Evolutionary conservation across 805 yeast species (phyloP), one percentile per base, ranked within the genome.

Genomic region (Lachancea sp.): DNA sequence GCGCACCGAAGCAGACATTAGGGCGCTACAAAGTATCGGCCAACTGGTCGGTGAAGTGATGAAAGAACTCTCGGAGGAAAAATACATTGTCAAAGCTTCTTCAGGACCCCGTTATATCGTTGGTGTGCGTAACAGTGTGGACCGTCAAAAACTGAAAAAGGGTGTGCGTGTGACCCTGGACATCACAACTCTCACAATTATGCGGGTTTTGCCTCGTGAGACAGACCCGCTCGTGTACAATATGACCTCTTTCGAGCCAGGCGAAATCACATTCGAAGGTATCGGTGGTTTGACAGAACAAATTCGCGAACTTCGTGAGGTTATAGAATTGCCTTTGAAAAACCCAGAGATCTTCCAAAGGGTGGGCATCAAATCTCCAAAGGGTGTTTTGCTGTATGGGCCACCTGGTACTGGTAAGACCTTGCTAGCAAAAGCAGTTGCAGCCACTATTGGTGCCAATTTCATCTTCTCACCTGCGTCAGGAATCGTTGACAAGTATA

Each of bases 361-460:
- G 65, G 96, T 93, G 29, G 99, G 99, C 40, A 93, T 93, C 67
- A 89, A 89, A 63, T 95, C 97, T n/a, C 99, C 99, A 47, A 93
- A 93, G 68, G 99, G 98, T 65, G 98, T 91, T 22, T 71, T 93
- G 50, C 74, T 93, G 42, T 93, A 93, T 62, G 99, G 99, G 7
- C 99, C 99, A 6, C 99, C 99, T 19, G 99, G 99, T 59, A 93
- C 99, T 0, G 98, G 99, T 62, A 91, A 91, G 66, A 91, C 99
- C 0, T 72, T 91, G 48, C 75, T 91, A 60, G 99, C 99, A 15
- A 90, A 93, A 61, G 98, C 98, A 0, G 97, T 90, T 37, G 98
- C 99, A 4, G 98, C 98, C 36, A 93, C 98, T 3, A 88, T 93
- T 59, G 98, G 98, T 45, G 97, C 97, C 31, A 91, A 91, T 68